Conservation (phyloP, 768 basidiomycete species). For the Termitomyces sp. region DNA sequence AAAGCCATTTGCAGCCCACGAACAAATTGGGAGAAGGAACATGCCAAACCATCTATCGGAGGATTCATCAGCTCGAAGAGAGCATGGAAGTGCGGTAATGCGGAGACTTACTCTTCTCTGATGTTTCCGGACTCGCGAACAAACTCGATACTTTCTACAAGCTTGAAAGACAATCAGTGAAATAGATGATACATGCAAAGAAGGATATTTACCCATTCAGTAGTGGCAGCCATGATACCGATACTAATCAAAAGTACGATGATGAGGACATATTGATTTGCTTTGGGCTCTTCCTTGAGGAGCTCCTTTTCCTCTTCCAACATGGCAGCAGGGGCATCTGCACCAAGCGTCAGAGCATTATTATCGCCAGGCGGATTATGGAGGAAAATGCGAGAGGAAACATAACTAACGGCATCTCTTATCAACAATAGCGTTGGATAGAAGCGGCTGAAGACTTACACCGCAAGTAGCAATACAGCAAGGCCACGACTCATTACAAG, state of each 20-base stretch:
- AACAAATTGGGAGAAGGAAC: constrained; percentile 65
- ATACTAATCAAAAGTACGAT: constrained; percentile 46
- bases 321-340: constrained; percentile 40
- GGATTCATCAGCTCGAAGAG: neutral
- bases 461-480: constrained; percentile 53
- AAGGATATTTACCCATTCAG: constrained; percentile 50
- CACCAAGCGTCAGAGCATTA: constrained; percentile 34
- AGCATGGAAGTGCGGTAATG: neutral
- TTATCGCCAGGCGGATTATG: constrained; percentile 66
- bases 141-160: constrained; percentile 56
- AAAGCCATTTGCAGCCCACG: constrained; percentile 67
- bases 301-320: constrained; percentile 32
- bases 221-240: constrained; percentile 60
- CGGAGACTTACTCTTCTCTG: constrained; percentile 39
- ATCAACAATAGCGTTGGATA: neutral
- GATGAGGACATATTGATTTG: constrained; percentile 62
- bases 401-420: constrained; percentile 36
- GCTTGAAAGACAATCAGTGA: constrained; percentile 48
- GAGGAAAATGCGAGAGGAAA: constrained; percentile 62
- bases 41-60: constrained; percentile 63
- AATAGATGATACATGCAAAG: constrained; percentile 22
- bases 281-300: constrained; percentile 40
- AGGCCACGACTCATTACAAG: constrained; percentile 63
- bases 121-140: constrained; percentile 41
- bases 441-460: constrained; percentile 35